These are phyloP conservation scores for Scutellaria minor DNA, from an alignment of 257 asterid genomes.

Conservation along the genomic window DNA sequence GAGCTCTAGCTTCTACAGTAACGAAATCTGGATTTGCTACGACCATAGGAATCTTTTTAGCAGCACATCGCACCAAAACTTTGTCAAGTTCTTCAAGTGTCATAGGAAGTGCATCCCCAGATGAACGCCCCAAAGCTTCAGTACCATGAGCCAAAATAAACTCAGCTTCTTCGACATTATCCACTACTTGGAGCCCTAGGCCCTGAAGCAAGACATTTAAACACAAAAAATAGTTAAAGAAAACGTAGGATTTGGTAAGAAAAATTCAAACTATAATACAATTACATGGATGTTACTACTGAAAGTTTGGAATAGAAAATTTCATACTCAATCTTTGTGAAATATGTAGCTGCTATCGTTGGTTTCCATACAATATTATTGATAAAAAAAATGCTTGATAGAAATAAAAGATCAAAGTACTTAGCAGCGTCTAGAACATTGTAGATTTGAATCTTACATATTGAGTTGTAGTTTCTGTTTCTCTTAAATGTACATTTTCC, in stretches of 20 bases:
- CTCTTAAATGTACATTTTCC: neutral
- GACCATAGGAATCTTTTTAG: conserved; percentile 83
- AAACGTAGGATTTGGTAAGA: conserved; percentile 9
- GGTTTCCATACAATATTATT: neutral
- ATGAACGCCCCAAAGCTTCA: conserved; percentile 89
- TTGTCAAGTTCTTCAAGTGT: conserved; percentile 75
- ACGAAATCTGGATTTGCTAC: conserved; percentile 99
- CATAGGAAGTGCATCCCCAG: conserved; percentile 73
- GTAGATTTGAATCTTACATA: conserved; percentile 13
- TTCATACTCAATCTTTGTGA: conserved; percentile 15
- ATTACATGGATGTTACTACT: neutral
- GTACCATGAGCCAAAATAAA: conserved; percentile 95
- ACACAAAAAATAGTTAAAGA: conserved; percentile 8
- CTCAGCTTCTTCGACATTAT: conserved; percentile 73
- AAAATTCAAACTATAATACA: conserved; percentile 6
- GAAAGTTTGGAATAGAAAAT: neutral
- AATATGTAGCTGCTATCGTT: neutral
- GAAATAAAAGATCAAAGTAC: conserved; percentile 9
- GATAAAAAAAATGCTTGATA: neutral
- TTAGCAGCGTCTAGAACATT: conserved; percentile 9
- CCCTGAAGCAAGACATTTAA: conserved; percentile 59
- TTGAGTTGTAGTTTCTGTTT: conserved; percentile 6
- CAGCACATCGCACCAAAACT: conserved; percentile 75
- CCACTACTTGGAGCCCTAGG: conserved; percentile 82
- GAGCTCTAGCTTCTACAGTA: conserved; percentile 92